These are phyloP conservation scores for Fraxinus dipetala DNA, from an alignment of 305 asterid genomes.

Conservation along the genomic window DNA sequence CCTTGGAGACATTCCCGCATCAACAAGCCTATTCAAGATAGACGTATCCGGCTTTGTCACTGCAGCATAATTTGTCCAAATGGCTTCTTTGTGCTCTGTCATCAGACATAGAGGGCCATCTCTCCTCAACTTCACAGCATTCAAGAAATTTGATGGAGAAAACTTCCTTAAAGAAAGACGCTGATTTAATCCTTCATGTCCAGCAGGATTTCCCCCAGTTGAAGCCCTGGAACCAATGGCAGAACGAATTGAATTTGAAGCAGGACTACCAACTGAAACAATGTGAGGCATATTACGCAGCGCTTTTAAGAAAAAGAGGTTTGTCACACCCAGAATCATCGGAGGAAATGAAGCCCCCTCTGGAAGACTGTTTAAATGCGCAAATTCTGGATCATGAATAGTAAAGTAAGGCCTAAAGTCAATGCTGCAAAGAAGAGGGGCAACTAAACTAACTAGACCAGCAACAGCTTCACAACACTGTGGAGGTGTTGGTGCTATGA, in stretches of 20 bases:
- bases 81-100: slow-evolving; percentile 92
- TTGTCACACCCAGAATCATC: slow-evolving; percentile 83
- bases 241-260: slow-evolving; percentile 49
- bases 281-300: slow-evolving; percentile 86
- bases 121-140: slow-evolving; percentile 81
- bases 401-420: slow-evolving; percentile 97
- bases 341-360: slow-evolving; percentile 79
- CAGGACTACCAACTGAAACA: slow-evolving; percentile 84
- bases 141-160: slow-evolving; percentile 73
- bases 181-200: slow-evolving; percentile 49
- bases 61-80: slow-evolving; percentile 77
- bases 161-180: slow-evolving; percentile 64
- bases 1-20: slow-evolving; percentile 96
- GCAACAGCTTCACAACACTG: slow-evolving; percentile 96
- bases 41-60: slow-evolving; percentile 92
- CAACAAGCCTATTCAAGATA: slow-evolving; percentile 85
- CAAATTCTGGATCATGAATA: slow-evolving; percentile 87
- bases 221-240: slow-evolving; percentile 48
- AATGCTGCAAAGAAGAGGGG: slow-evolving; percentile 82
- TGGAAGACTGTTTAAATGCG: slow-evolving; percentile 66
- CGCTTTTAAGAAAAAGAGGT: slow-evolving; percentile 86
- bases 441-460: slow-evolving; percentile 81
- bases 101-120: slow-evolving; percentile 92
- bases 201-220: slow-evolving; percentile 45
- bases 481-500: slow-evolving; percentile 93